Evolutionary conservation across 441 rosid species (phyloP).

Genomic region (Adansonia gregorii): DNA sequence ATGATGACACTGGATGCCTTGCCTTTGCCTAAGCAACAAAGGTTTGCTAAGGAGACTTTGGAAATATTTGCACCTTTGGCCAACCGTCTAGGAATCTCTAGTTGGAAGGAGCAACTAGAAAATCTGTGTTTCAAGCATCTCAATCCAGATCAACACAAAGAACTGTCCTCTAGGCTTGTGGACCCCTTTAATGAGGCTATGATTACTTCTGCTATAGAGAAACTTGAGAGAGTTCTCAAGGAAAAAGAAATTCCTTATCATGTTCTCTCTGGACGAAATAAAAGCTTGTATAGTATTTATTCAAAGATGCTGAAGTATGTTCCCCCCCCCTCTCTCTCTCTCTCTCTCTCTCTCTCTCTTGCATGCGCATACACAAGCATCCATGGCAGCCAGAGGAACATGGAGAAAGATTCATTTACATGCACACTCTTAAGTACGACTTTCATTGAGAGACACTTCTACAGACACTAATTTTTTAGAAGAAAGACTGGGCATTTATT

Average conservation of each 20-base stretch:
- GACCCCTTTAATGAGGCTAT: slow-evolving; percentile 72
- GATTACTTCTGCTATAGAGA: slow-evolving; percentile 69
- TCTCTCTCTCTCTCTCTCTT: background rate
- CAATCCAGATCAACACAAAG: slow-evolving; percentile 67
- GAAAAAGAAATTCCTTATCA: slow-evolving; percentile 59
- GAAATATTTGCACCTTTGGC: slow-evolving; percentile 91
- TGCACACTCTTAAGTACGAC: background rate
- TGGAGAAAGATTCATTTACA: slow-evolving; percentile 1
- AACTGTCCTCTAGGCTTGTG: slow-evolving; percentile 69
- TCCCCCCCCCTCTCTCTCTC: slow-evolving; percentile 21
- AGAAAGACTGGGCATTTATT: background rate
- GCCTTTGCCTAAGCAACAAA: slow-evolving; percentile 71
- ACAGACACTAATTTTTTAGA: background rate
- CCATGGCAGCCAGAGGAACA: background rate
- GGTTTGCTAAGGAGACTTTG: slow-evolving; percentile 90
- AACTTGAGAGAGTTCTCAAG: slow-evolving; percentile 68
- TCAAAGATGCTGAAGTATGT: slow-evolving; percentile 89
- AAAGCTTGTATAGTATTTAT: slow-evolving; percentile 89
- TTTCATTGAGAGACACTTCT: background rate
- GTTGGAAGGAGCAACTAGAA: slow-evolving; percentile 95
- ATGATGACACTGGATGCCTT: slow-evolving; percentile 87
- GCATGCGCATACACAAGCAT: background rate
- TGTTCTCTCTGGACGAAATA: slow-evolving; percentile 77
- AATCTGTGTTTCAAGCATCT: slow-evolving; percentile 93
- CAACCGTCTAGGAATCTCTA: slow-evolving; percentile 77